Evolutionary conservation across 2,329 filamentous ascomycete species (phyloP).

Genomic region (Camillea tinctor): DNA sequence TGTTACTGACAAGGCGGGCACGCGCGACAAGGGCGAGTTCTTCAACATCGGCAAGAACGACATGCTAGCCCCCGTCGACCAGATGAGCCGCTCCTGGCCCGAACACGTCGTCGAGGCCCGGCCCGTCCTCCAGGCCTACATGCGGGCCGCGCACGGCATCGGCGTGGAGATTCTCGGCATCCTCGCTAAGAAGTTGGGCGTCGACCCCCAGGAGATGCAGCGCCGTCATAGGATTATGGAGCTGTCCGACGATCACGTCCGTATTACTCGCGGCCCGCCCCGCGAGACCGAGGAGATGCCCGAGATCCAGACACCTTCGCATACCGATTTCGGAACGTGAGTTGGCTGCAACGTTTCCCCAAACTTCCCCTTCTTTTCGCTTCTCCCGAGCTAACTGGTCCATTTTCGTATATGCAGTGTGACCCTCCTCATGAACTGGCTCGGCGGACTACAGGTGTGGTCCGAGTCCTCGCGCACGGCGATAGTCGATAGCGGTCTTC

Average conservation of each 20-base stretch:
- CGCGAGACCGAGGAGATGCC: constrained; percentile 30
- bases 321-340: constrained; percentile 39
- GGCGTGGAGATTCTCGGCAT: constrained; percentile 29
- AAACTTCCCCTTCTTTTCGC: background rate
- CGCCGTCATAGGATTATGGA: constrained; percentile 30
- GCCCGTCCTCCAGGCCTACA: constrained; percentile 28
- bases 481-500: constrained; percentile 22
- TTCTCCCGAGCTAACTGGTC: background rate
- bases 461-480: constrained; percentile 29
- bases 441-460: constrained; percentile 39
- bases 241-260: constrained; percentile 32
- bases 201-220: constrained; percentile 26
- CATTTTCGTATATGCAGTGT: constrained; percentile 24
- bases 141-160: constrained; percentile 27
- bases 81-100: constrained; percentile 30
- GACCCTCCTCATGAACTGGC: constrained; percentile 40
- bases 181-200: constrained; percentile 28
- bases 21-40: constrained; percentile 34
- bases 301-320: constrained; percentile 33
- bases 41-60: constrained; percentile 36
- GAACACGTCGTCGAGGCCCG: constrained; percentile 19
- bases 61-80: constrained; percentile 25
- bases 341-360: constrained; percentile 5
- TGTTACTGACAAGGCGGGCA: constrained; percentile 26
- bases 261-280: constrained; percentile 32